Percentiles rank a stretch among this genome's conserved stretches.
Evolutionary conservation across 371 early-diverging fungal species (phyloP).

Genomic region (Paramicrosporidium saccamoebae): DNA sequence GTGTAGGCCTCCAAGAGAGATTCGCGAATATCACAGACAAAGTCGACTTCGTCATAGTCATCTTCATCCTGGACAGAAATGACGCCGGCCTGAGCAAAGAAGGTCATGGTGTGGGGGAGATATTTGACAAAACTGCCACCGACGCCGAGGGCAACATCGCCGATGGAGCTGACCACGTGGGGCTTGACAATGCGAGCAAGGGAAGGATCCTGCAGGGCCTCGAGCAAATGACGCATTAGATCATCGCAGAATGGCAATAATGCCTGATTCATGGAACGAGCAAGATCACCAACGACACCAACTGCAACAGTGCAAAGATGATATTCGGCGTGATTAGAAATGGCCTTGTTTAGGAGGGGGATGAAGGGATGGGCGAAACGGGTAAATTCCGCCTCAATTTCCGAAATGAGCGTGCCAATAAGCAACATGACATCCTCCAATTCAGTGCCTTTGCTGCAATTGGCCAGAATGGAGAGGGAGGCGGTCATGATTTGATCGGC

Average conservation of each 20-base stretch:
- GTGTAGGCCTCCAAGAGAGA: slow-evolving; percentile 73
- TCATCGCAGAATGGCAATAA: slow-evolving; percentile 25
- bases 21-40: slow-evolving; percentile 39
- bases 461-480: slow-evolving; percentile 18
- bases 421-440: slow-evolving; percentile 68
- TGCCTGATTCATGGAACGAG: slow-evolving; percentile 38
- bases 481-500: slow-evolving; percentile 63
- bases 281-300: slow-evolving; percentile 74
- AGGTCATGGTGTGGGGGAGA: slow-evolving; percentile 37
- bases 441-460: slow-evolving; percentile 33
- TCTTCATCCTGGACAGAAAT: slow-evolving; percentile 12
- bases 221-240: slow-evolving; percentile 48
- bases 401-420: slow-evolving; percentile 37
- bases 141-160: slow-evolving; percentile 85
- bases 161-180: slow-evolving; percentile 69
- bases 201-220: slow-evolving; percentile 28
- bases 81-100: slow-evolving; percentile 44
- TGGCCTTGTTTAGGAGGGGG: slow-evolving; percentile 34
- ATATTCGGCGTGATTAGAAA: slow-evolving; percentile 60
- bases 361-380: slow-evolving; percentile 54
- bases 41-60: slow-evolving; percentile 43
- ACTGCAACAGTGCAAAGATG: slow-evolving; percentile 62
- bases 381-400: slow-evolving; percentile 40
- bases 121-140: slow-evolving; percentile 50
- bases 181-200: slow-evolving; percentile 64